Base-by-base conservation (phyloP, 768 basidiomycete genomes). In the Dendrothele bispora region DNA sequence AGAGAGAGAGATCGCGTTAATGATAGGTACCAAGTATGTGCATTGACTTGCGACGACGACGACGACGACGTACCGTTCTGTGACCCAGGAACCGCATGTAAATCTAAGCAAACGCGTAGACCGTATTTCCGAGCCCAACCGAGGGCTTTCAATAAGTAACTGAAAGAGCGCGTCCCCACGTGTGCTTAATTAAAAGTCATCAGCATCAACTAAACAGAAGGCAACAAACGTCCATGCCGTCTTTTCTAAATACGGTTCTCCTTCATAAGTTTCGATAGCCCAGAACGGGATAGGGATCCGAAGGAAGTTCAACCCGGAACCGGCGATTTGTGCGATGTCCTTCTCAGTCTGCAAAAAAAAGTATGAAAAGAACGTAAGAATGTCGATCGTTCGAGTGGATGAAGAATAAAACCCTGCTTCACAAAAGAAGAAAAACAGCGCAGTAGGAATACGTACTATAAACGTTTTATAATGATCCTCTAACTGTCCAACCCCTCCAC, bases 101-200 rank as follows among this genome's bases (percentile, higher is more conserved):
- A 65, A 67, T 95, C 93, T 10, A 94, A 69, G 57, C 80, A 80
- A 43, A 94, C 80, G 21, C 91, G 77, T 14, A 95, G 55, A 1
- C 92, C 92, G 61, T 95, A 95, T 66, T 95, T 95, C 38, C 91
- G 74, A 10, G 83, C 84, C 92, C 93, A 95, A 3, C 72, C 75
- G 30, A 94, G 68, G 20, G 86, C 77, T 32, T 80, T 80, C 15
- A 91, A 66, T 64, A 89, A 81, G 66, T 91, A 91, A 47, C 79
- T 82, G 54, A 30, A 11, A 17, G 32, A 24, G 43, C 27, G 3
- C n/a, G 39, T 40, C n/a, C 4, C 11, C n/a, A n/a, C n/a, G n/a
- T n/a, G n/a, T n/a, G n/a, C n/a, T n/a, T n/a, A n/a, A n/a, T n/a
- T n/a, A n/a, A n/a, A n/a, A n/a, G n/a, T n/a, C n/a, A n/a, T 32